Conservation (phyloP, 768 basidiomycete species). For the Coprinopsis sp. region DNA sequence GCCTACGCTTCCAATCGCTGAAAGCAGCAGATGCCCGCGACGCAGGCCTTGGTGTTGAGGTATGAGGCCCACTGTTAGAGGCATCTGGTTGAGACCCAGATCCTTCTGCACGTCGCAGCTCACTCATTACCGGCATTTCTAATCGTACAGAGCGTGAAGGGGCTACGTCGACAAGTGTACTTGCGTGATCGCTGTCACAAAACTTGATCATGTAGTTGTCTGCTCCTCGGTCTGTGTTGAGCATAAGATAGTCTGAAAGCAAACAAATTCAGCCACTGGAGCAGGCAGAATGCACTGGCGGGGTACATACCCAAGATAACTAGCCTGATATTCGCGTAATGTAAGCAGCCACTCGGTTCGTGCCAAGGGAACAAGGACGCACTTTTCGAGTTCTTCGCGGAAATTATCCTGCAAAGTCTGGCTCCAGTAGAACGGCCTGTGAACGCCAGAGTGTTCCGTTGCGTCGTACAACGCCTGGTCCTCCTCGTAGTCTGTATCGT, state of each 20-base stretch:
- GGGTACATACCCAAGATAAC: constrained; percentile 65
- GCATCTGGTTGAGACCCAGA: constrained; percentile 35
- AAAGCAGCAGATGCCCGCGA: constrained; percentile 32
- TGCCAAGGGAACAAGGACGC: constrained; percentile 17
- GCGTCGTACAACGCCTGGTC: constrained; percentile 65
- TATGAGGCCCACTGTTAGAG: constrained; percentile 27
- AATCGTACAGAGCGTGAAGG: constrained; percentile 63
- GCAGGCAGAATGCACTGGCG: constrained; percentile 5
- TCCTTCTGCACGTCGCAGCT: constrained; percentile 48
- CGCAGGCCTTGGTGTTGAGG: constrained; percentile 28
- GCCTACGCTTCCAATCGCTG: constrained; percentile 52
- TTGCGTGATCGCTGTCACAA: constrained; percentile 78
- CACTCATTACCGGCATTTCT: constrained; percentile 72
- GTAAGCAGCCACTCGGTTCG: not conserved
- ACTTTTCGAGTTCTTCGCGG: constrained; percentile 87
- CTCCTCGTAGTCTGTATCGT: constrained; percentile 73
- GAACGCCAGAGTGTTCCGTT: constrained; percentile 50
- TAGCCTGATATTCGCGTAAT: constrained; percentile 40
- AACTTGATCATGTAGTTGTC: constrained; percentile 95
- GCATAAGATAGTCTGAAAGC: constrained; percentile 76
- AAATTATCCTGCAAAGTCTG: constrained; percentile 74
- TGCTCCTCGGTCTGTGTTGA: constrained; percentile 84
- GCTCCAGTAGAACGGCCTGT: constrained; percentile 79
- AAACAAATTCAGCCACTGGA: constrained; percentile 5
- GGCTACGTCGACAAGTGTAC: constrained; percentile 75